Conservation (phyloP, 306 rosid species). For the Rosa lucieae region DNA sequence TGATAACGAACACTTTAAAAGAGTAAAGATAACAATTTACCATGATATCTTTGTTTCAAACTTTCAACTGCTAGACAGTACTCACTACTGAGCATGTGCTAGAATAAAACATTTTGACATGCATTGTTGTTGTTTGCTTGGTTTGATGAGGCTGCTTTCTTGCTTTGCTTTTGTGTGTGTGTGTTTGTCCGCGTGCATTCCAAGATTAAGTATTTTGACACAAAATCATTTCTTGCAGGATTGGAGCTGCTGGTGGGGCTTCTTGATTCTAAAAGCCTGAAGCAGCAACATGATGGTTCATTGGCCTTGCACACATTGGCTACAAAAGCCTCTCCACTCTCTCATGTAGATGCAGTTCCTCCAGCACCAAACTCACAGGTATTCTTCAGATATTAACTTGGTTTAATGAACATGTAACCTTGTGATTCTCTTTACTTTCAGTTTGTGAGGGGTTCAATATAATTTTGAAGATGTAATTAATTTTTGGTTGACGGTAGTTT, state of each 20-base stretch:
- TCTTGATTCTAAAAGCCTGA: constrained; percentile 50
- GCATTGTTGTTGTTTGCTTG: no score
- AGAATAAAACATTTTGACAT: no score
- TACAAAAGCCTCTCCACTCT: constrained; percentile 54
- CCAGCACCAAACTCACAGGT: constrained; percentile 79
- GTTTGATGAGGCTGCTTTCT: background rate
- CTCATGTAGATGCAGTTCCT: constrained; percentile 70
- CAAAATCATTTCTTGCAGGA: constrained; percentile 39
- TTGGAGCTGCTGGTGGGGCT: constrained; percentile 74
- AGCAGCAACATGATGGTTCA: constrained; percentile 70
- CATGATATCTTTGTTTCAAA: background rate
- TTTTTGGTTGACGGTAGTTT: background rate
- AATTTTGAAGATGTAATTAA: background rate
- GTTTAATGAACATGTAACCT: constrained; percentile 1
- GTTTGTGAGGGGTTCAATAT: constrained; percentile 2
- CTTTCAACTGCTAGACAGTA: background rate
- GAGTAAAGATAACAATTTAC: background rate
- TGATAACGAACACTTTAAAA: background rate
- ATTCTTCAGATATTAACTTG: constrained; percentile 15
- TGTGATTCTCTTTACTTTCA: background rate
- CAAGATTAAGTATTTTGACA: background rate
- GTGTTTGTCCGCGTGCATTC: background rate
- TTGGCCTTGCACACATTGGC: constrained; percentile 76
- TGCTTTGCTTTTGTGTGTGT: background rate
- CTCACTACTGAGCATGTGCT: no score